Conservation (phyloP, 2,329 filamentous ascomycete genomes). For the Aureobasidium vineae region DNA sequence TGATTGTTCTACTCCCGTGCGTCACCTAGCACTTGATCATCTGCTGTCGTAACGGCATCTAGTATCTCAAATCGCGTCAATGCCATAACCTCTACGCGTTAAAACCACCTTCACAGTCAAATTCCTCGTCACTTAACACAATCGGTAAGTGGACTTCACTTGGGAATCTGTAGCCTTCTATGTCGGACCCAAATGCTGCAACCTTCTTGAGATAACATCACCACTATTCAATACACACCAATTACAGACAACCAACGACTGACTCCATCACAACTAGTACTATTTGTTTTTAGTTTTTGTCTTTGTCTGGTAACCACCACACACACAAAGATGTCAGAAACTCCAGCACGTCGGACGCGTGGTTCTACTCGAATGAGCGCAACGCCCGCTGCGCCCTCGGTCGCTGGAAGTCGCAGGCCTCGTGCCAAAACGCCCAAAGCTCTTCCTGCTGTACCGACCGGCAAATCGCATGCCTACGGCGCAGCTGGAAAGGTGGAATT, state of each 20-base stretch:
- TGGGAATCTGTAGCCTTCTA: neutral
- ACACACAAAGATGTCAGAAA: constrained; percentile 29
- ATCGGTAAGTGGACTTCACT: neutral
- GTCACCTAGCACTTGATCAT: neutral
- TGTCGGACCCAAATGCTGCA: neutral
- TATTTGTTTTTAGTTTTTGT: neutral
- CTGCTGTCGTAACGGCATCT: neutral
- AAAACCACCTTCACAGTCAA: neutral
- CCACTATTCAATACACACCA: neutral
- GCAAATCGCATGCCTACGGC: constrained; percentile 41
- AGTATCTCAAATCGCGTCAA: neutral
- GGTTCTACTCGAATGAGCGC: constrained; percentile 35
- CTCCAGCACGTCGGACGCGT: constrained; percentile 31
- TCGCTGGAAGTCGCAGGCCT: constrained; percentile 23
- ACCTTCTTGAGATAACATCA: neutral
- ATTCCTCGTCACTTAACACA: constrained; percentile 3
- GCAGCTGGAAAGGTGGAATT: constrained; percentile 38
- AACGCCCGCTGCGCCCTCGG: constrained; percentile 28
- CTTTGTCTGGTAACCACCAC: neutral
- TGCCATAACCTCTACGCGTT: constrained; percentile 7
- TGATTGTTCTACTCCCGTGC: neutral
- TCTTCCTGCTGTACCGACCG: constrained; percentile 28
- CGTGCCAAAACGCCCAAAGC: constrained; percentile 29
- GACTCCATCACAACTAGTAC: neutral
- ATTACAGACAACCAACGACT: neutral